A percentile compares a stretch with the other conserved stretches of the same genome.
Evolutionary conservation across 805 yeast genomes (phyloP).

Genomic region (Kluyveromyces nonfermentans): DNA sequence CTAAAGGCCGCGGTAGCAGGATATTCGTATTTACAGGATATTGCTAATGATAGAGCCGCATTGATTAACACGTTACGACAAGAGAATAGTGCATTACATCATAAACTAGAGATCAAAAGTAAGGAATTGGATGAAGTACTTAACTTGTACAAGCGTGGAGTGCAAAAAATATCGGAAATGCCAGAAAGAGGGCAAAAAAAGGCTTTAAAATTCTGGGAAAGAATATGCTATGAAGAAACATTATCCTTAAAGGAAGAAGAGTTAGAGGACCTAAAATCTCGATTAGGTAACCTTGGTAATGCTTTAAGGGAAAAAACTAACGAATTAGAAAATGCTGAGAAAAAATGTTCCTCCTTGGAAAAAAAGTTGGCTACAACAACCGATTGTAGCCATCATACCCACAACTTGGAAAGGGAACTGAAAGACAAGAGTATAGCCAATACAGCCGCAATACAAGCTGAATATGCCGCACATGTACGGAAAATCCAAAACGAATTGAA

Average conservation of each 20-base stretch:
- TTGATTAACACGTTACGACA: slow-evolving; percentile 74
- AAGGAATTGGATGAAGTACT: slow-evolving; percentile 13
- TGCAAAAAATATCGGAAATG: background rate
- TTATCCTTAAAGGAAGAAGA: background rate
- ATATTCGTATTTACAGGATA: slow-evolving; percentile 57
- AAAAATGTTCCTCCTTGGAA: background rate
- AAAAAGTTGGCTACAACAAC: background rate
- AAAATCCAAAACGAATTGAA: background rate
- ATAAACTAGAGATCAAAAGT: slow-evolving; percentile 28
- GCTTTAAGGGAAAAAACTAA: background rate
- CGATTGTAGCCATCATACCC: background rate
- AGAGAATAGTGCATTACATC: slow-evolving; percentile 32
- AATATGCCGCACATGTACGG: background rate
- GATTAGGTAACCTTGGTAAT: background rate
- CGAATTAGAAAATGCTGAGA: background rate
- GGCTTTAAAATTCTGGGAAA: background rate
- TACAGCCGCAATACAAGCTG: background rate
- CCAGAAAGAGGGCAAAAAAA: background rate
- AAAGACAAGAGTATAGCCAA: background rate
- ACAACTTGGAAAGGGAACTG: background rate
- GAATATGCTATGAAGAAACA: background rate
- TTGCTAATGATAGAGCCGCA: slow-evolving; percentile 32
- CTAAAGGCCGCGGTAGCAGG: slow-evolving; percentile 85
- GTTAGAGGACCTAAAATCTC: background rate
- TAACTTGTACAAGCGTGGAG: background rate